Base-by-base conservation (phyloP, 495 filamentous ascomycete species). In the Penicillium egyptiacum region DNA sequence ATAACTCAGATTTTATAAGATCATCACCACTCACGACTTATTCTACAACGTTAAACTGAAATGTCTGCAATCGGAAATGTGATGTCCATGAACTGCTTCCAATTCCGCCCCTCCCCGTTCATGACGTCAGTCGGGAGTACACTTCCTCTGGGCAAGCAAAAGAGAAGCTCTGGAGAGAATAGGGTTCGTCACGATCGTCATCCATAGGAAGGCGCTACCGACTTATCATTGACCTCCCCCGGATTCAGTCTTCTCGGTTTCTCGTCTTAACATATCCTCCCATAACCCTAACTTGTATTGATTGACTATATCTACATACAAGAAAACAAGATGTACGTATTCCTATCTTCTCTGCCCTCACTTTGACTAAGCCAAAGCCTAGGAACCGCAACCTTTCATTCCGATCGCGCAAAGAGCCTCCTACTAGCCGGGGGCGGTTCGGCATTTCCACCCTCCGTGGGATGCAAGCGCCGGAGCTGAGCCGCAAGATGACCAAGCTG, bases 361-460 rank as follows among this genome's bases (percentile, higher is more conserved):
- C 49, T 12, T 46, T n/a, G 23, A 55, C 55, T 58, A 19, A 58
- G 31, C 2, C 5, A n/a, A 50, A 25, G 28, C 8, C 19, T 55
- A 87, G 83, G 83, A 83, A 86, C 61, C 83, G 83, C 53, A 73
- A 76, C 26, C 74, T 86, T 26, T 86, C 83, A 16, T 81, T 87
- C 68, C 81, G 86, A 54, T 83, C 84, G 68, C 76, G 63, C 74
- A 77, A 64, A 53, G 69, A 70, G 46, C 62, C 66, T 50, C 56
- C 63, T 12, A 65, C 73, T 48, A 66, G 73, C 53, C 83, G 79
- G 22, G 81, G 84, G 64, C 78, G 81, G 58, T 95, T 96, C 81
- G 88, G 83, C 57, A 84, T 96, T 74, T 81, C 83, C 54, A 90
- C 88, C 20, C 84, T 97, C 46, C 90, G 92, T 30, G 89, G 88